Evolutionary conservation across 2,329 filamentous ascomycete genomes (phyloP).

Genomic region (Knufia fluminis): DNA sequence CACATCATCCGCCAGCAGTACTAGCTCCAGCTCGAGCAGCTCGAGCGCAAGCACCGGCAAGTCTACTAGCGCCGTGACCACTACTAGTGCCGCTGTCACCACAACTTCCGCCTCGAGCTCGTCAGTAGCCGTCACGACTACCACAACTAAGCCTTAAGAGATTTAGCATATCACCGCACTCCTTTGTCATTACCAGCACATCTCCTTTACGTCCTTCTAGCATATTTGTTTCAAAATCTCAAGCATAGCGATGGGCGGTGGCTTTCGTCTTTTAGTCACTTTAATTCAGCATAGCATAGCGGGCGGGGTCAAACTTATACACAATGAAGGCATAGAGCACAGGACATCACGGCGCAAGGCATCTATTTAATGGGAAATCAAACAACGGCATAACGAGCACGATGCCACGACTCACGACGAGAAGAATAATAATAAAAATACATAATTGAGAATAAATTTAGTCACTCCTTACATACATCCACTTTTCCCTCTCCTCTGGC

Average conservation of each 20-base stretch:
- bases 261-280: not conserved
- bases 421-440: not conserved
- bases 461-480: constrained; percentile 1
- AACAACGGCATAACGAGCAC: constrained; percentile 5
- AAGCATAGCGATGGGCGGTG: not conserved
- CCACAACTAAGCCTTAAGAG: not conserved
- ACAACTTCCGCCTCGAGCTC: not conserved
- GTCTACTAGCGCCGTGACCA: not conserved
- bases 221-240: not conserved
- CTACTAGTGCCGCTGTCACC: constrained; percentile 1
- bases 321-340: not conserved
- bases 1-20: constrained; percentile 1
- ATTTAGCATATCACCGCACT: not conserved
- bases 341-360: not conserved
- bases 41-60: not conserved
- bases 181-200: too few relatives aligned
- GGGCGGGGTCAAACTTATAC: not conserved
- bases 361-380: not conserved
- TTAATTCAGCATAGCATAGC: not conserved
- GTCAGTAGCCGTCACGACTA: not conserved
- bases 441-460: too few relatives aligned
- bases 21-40: constrained; percentile 3
- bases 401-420: constrained; percentile 1
- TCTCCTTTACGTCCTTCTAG: too few relatives aligned
- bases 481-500: too few relatives aligned